Evolutionary conservation across 73 alveolate species (phyloP).

Genomic region (Uronychia setigera): DNA sequence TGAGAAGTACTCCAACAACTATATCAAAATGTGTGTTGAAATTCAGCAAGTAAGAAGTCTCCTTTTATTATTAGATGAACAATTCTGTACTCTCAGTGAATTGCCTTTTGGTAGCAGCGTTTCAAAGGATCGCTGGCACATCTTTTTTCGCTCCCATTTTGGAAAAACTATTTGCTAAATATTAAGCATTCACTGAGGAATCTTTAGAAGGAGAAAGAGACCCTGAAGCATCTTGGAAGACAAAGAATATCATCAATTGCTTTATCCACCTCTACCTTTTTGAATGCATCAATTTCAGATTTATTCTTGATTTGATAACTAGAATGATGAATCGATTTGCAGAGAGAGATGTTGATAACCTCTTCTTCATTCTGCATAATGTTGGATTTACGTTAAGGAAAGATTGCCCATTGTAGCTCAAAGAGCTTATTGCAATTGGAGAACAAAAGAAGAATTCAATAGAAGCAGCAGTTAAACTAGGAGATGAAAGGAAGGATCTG

Average conservation of each 20-base stretch:
- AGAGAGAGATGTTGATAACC: slow-evolving; percentile 46
- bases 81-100: slow-evolving; percentile 54
- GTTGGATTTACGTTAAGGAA: slow-evolving; percentile 59
- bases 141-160: slow-evolving; percentile 41
- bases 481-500: neutral
- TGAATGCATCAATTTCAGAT: slow-evolving; percentile 23
- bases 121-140: slow-evolving; percentile 47
- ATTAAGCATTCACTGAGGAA: slow-evolving; percentile 9
- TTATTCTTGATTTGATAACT: slow-evolving; percentile 46
- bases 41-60: neutral
- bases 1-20: slow-evolving; percentile 27
- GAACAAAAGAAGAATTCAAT: slow-evolving; percentile 40
- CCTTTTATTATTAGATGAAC: slow-evolving; percentile 8
- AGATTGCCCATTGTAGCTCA: slow-evolving; percentile 42
- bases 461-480: slow-evolving; percentile 17
- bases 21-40: slow-evolving; percentile 15
- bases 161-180: slow-evolving; percentile 5
- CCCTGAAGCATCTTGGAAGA: slow-evolving; percentile 11
- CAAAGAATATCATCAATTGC: slow-evolving; percentile 44
- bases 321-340: slow-evolving; percentile 20
- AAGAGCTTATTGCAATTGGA: slow-evolving; percentile 27
- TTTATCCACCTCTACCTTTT: slow-evolving; percentile 60
- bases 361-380: slow-evolving; percentile 62
- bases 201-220: neutral
- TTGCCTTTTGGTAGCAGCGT: slow-evolving; percentile 51